Base-by-base conservation (phyloP, 2,329 filamentous ascomycete genomes). In the Colletotrichum euphorbiae region DNA sequence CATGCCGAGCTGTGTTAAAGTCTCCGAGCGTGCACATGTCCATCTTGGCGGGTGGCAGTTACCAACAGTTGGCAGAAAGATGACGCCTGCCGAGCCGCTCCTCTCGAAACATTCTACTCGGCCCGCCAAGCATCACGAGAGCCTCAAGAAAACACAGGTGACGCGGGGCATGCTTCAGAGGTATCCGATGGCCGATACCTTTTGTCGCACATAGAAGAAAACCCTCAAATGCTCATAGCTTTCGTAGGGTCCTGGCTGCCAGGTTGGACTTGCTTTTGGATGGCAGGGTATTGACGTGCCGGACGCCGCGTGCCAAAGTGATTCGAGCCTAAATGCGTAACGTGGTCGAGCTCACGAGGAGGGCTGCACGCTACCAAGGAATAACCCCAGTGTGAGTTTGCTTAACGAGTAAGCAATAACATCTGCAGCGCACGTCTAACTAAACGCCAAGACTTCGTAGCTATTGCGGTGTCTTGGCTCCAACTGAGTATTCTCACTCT, bases 401-500 rank as follows among this genome's bases (percentile, higher is more conserved):
- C 21, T 15, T 38, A 36, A n/a, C n/a, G 12, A 12, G 38, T 42
- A 17, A 15, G 56, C n/a, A 19, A 3, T 38, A 24, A 31, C 1
- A 12, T 48, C 45, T 13, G 52, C 21, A 21, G 19, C 21, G 19
- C 19, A 11, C 36, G 36, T 21, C 7, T 12, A 50, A 38, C 13
- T 8, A 46, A 59, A 59, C 56, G 43, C 43, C 43, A 48, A 59
- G 56, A n/a, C 19, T 6, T 28, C 43, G 24, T 40, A 24, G 43
- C 17, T 24, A 43, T 12, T 54, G 31, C 12, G n/a, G 12, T n/a
- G 12, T 24, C 15, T 51, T 11, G 48, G 31, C 51, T 1, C 33
- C n/a, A n/a, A 28, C 11, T 4, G 9, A 21, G 4, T 19, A 33
- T 38, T 15, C 19, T 24, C 17, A 15, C n/a, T 54, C n/a, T 40